Conservation (phyloP, 768 basidiomycete genomes). For the Amanita rimosa region DNA sequence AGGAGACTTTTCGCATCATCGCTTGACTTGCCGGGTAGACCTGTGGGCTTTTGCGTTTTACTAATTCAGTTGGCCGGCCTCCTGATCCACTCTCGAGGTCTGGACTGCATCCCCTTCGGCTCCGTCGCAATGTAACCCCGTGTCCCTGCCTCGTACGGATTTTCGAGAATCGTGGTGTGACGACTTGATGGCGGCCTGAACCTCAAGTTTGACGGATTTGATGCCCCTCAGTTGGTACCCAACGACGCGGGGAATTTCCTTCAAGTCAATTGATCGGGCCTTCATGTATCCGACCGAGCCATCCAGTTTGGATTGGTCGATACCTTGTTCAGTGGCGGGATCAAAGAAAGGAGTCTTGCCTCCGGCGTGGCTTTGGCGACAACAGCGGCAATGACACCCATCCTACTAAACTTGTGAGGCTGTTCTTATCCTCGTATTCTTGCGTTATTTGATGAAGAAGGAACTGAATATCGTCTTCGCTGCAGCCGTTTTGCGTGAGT, state of each 20-base stretch:
- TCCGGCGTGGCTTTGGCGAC: conserved; percentile 10
- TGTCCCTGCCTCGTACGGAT: conserved; percentile 39
- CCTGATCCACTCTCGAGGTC: too few species aligned
- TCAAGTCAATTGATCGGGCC: conserved; percentile 16
- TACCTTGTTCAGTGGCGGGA: conserved; percentile 17
- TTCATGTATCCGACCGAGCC: conserved; percentile 21
- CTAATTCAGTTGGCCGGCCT: too few species aligned
- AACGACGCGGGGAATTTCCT: conserved; percentile 33
- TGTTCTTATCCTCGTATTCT: conserved; percentile 13
- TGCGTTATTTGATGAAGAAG: conserved; percentile 13
- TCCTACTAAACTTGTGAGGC: too few species aligned
- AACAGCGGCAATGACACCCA: conserved; percentile 28
- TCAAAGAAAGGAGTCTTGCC: conserved; percentile 17
- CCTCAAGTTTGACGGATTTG: conserved; percentile 21
- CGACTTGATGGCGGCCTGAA: conserved; percentile 17
- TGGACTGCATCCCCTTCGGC: background rate
- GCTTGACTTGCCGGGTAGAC: too few species aligned
- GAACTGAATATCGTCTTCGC: conserved; percentile 16
- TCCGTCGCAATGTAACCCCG: conserved; percentile 28
- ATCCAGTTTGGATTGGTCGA: conserved; percentile 11
- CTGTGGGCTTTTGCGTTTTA: too few species aligned
- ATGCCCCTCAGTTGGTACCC: conserved; percentile 26
- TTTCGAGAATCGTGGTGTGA: conserved; percentile 21
- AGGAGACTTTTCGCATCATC: too few species aligned
- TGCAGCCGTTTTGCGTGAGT: conserved; percentile 14